Evolutionary conservation across 176 grass and related monocot species (phyloP).

Genomic region (Elaeis guineensis): DNA sequence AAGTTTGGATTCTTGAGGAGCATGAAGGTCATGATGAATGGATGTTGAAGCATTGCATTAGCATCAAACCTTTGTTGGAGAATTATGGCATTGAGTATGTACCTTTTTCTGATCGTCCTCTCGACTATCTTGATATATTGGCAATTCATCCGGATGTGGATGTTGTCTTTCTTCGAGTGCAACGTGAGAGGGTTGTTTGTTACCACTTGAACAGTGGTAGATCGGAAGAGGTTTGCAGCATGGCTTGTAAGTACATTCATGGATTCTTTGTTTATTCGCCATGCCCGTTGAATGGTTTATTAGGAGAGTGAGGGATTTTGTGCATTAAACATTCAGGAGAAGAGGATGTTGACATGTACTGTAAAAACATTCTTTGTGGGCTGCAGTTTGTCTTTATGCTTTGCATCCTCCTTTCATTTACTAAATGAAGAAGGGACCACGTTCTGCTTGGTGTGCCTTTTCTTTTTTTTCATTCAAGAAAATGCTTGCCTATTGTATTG

Average conservation of each 20-base stretch:
- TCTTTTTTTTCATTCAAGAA: no score
- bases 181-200: slow-evolving; percentile 18
- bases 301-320: no score
- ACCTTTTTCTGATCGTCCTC: not conserved
- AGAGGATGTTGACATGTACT: no score
- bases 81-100: slow-evolving; percentile 1
- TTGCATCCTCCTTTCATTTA: no score
- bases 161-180: slow-evolving; percentile 25
- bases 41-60: slow-evolving; percentile 6
- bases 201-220: slow-evolving; percentile 16
- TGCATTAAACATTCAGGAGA: no score
- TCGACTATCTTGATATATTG: slow-evolving; percentile 12
- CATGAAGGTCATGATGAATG: not conserved
- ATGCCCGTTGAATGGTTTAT: not conserved
- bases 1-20: slow-evolving; percentile 20
- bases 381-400: no score
- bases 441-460: no score
- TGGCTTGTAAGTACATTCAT: slow-evolving; percentile 6
- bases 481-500: no score
- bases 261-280: slow-evolving; percentile 22
- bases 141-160: slow-evolving; percentile 22
- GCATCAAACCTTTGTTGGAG: not conserved
- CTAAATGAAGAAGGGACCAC: no score
- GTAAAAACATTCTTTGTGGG: no score
- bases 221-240: slow-evolving; percentile 8